Conservation (phyloP, 768 basidiomycete genomes). For the Gloeostereum incarnatum region DNA sequence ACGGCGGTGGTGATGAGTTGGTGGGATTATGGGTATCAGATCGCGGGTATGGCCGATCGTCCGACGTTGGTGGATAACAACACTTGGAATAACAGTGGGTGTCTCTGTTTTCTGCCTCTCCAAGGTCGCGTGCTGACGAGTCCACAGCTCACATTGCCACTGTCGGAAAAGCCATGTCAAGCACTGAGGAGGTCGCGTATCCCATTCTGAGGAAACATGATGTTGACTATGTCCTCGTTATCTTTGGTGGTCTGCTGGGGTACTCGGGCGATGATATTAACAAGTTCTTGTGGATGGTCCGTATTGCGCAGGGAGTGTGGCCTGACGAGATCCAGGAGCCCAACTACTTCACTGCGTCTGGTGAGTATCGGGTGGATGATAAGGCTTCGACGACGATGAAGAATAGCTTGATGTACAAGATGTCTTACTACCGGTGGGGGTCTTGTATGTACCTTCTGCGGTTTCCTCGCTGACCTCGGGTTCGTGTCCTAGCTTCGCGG, state of each 20-base stretch:
- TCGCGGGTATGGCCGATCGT: slow-evolving; percentile 97
- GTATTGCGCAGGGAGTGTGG: slow-evolving; percentile 93
- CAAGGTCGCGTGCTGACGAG: slow-evolving; percentile 5
- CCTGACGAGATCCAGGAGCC: slow-evolving; percentile 96
- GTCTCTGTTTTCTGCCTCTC: slow-evolving; percentile 1
- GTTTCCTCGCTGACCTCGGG: background rate
- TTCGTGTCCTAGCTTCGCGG: slow-evolving; percentile 53
- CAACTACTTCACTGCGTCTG: slow-evolving; percentile 85
- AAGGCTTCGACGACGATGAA: slow-evolving; percentile 81
- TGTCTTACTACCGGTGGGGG: slow-evolving; percentile 86
- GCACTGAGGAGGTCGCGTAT: slow-evolving; percentile 89
- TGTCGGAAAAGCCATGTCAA: slow-evolving; percentile 97
- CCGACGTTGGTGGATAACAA: slow-evolving; percentile 98
- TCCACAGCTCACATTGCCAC: slow-evolving; percentile 88
- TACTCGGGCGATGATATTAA: slow-evolving; percentile 99
- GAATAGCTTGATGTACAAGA: slow-evolving; percentile 98
- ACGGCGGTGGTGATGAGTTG: slow-evolving; percentile 96
- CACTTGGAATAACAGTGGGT: slow-evolving; percentile 98
- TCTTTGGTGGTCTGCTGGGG: slow-evolving; percentile 93
- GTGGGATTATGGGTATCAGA: slow-evolving; percentile 99
- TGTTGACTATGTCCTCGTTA: slow-evolving; percentile 94
- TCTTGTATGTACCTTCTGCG: background rate
- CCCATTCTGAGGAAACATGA: slow-evolving; percentile 96
- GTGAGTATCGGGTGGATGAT: slow-evolving; percentile 92
- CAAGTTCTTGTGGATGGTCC: slow-evolving; percentile 99